Evolutionary conservation across 345 rosid species (phyloP).

Genomic region (Nasturtium officinale): DNA sequence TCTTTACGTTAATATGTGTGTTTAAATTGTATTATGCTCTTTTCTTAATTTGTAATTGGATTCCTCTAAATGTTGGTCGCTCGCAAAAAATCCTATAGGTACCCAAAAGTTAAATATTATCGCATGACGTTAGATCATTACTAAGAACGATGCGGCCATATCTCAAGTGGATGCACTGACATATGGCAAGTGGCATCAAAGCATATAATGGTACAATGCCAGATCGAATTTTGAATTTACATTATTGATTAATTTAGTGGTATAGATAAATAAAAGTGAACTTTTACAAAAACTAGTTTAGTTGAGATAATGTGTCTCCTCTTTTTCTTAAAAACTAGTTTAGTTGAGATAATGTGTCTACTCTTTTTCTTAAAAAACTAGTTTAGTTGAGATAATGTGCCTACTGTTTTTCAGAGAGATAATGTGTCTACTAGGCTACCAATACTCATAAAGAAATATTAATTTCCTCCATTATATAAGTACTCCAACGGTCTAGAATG

Average conservation of each 20-base stretch:
- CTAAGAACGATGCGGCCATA: not conserved
- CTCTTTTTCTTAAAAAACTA: not conserved
- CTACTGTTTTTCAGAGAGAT: no score
- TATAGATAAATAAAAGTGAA: constrained; percentile 15
- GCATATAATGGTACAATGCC: constrained; percentile 4
- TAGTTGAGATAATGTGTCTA: no score
- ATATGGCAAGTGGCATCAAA: constrained; percentile 11
- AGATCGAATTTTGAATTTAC: not conserved
- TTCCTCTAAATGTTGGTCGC: not conserved
- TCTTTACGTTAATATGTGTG: not conserved
- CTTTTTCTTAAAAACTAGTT: no score
- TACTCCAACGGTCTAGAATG: not conserved
- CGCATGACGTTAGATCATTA: not conserved
- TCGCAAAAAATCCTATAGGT: not conserved
- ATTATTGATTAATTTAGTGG: constrained; percentile 18
- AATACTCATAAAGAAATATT: not conserved
- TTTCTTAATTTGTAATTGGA: not conserved
- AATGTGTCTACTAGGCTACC: constrained; percentile 20
- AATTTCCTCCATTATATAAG: not conserved
- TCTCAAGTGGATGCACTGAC: constrained; percentile 16
- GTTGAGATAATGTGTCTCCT: no score
- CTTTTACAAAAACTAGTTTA: not conserved
- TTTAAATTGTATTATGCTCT: not conserved
- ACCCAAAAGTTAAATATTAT: not conserved
- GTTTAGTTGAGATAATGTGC: no score